Evolutionary conservation across 306 rosid species (phyloP), one percentile per base, ranked within the genome.

Genomic region (Cucurbita moschata): DNA sequence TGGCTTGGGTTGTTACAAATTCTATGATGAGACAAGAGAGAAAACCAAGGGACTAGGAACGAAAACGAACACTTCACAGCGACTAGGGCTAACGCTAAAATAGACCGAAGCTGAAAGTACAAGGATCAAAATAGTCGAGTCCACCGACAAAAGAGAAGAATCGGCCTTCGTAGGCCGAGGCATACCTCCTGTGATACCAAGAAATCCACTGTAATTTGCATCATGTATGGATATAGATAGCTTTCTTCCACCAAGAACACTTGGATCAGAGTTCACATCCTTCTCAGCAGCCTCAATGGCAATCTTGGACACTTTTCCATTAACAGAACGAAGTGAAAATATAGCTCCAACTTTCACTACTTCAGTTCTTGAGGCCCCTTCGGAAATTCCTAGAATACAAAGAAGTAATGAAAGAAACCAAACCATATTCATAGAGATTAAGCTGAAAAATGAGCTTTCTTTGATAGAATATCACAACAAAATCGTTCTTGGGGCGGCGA

Each of bases 131-230:
- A 50, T 50, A 50, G 54, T 37, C 6, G 21, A 68, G 23, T 66
- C 7, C 16, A 42, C 13, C 26, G 4, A 4, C 72, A 21, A 51
- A 55, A 11, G 21, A 56, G 44, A 52, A 51, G 14, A n/a, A 56
- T 35, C 73, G n/a, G 55, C 26, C 43, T 53, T 47, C 9, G 43
- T 1, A 1, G 43, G 19, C 37, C 59, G 13, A 63, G 23, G 26
- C 3, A 3, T 86, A 86, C 89, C 89, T 38, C 89, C 85, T 19
- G 80, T 35, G 62, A 86, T 83, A 70, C 83, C 80, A 51, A 83
- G 89, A 77, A 83, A 86, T 66, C 85, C 89, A 57, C 87, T 86
- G 79, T 53, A 77, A 71, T 86, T 83, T 39, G 89, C 62, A 71
- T 83, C 80, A 58, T 76, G 79, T 15, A 83, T 59, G 14, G 72